Evolutionary conservation across 768 basidiomycete species (phyloP), one percentile per base, ranked within the genome.

Genomic region (Lyophyllum shimeji): DNA sequence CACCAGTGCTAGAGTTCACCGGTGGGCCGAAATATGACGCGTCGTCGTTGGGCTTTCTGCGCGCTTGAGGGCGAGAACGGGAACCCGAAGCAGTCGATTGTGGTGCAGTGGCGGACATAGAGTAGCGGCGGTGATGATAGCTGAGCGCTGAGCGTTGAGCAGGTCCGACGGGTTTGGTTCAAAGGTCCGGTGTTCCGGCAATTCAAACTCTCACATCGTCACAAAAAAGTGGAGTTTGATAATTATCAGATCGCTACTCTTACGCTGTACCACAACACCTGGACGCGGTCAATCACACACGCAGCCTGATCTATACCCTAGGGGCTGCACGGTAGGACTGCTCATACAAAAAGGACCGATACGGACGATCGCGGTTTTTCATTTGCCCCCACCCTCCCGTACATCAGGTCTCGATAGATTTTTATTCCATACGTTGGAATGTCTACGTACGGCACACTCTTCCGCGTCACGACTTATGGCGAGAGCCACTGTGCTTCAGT

Each of bases 401-500:
- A 40, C 48, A 40, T 47, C 57, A 55, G 37, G n/a, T 47, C 46
- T 47, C 18, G n/a, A 15, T 39, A 23, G 33, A 27, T 27, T 17
- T 20, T 42, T 23, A 24, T 47, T 55, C 42, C 46, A n/a, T 44
- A 46, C 49, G 27, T 46, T 29, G 2, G 24, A 57, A 98, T 99
- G 97, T 96, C 94, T 21, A 91, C 95, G 52, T 99, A 90, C 73
- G 97, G 97, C 21, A 84, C 80, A 23, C 77, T 92, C 37, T 99
- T 92, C 77, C 83, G 93, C 46, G 97, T 99, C 24, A 95, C 95
- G 51, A 99, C 97, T 60, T 99, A 91, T 68, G 97, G 97, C 56
- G 97, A 99, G 77, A 94, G 91, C 60, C 97, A 99, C 70, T 98
- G 97, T 69, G 85, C 91, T 27, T 95, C 93, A 13, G 97, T 98